phyloP scores from a whole-genome alignment of 257 asterid genomes.

The Henckelia pumila region DNA sequence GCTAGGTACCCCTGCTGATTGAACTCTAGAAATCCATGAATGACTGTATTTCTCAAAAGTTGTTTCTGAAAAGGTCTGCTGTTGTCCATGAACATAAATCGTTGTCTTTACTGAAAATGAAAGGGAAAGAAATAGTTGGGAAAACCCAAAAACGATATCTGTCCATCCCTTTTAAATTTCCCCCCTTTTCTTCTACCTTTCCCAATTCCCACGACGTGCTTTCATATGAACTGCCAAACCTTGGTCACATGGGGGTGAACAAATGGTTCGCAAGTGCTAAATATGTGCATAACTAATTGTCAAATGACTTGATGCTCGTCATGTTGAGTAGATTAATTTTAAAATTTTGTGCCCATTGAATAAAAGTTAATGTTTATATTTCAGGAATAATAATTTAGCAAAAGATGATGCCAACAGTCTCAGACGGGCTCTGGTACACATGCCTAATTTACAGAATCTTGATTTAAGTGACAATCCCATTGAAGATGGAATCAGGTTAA shows the following conservation, averaged over 20 bases:
- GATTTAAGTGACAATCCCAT: conserved; percentile 84
- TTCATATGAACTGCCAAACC: background rate
- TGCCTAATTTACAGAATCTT: conserved; percentile 80
- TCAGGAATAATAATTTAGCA: conserved; percentile 64
- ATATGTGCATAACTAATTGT: background rate
- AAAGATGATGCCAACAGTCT: conserved; percentile 64
- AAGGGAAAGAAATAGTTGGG: background rate
- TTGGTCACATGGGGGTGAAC: background rate
- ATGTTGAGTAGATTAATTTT: conserved; percentile 4
- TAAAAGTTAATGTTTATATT: conserved; percentile 22
- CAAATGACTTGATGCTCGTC: conserved; percentile 14
- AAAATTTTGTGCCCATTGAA: background rate
- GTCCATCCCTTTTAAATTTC: background rate
- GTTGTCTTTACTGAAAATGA: background rate
- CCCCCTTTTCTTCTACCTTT: background rate
- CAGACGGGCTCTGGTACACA: conserved; percentile 51
- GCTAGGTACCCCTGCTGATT: background rate
- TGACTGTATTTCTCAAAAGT: background rate
- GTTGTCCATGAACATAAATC: background rate
- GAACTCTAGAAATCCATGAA: background rate
- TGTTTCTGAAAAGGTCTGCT: background rate
- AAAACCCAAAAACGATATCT: background rate
- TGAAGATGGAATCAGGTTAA: conserved; percentile 72
- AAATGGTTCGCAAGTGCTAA: conserved; percentile 17
- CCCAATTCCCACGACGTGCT: background rate